These are phyloP conservation scores for Paramarasmius palmivorus DNA, from an alignment of 1,284 basidiomycete species.

Conservation along the genomic window DNA sequence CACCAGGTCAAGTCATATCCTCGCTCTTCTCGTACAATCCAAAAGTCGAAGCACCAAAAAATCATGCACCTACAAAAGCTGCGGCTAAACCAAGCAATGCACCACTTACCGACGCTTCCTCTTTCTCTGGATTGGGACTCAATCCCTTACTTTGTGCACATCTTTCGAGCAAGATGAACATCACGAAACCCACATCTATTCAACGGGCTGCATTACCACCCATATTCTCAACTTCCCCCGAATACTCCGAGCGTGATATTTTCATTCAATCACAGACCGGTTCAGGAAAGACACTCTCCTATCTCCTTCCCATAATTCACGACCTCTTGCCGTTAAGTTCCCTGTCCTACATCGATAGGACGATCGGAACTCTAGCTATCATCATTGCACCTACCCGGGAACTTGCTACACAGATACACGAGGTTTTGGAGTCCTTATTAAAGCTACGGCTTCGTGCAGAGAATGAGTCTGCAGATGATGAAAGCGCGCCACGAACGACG, in stretches of 20 bases:
- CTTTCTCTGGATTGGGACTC: conserved; percentile 76
- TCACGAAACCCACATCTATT: conserved; percentile 88
- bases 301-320: conserved; percentile 93
- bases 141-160: conserved; percentile 83
- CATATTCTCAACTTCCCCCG: conserved; percentile 52
- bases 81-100: conserved; percentile 73
- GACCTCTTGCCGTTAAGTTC: conserved; percentile 89
- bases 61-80: conserved; percentile 25
- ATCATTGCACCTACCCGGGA: conserved; percentile 96
- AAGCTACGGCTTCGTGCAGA: conserved; percentile 48
- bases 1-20: conserved; percentile 76
- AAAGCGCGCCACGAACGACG: conserved; percentile 59
- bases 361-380: conserved; percentile 92
- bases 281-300: conserved; percentile 96
- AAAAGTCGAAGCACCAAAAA: conserved; percentile 51
- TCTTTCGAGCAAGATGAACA: conserved; percentile 79
- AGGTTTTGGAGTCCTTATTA: conserved; percentile 28
- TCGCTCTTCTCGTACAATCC: conserved; percentile 89
- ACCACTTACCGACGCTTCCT: conserved; percentile 71
- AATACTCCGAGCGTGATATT: conserved; percentile 66
- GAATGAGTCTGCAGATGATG: conserved; percentile 52
- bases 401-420: conserved; percentile 93
- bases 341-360: conserved; percentile 84
- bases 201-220: conserved; percentile 83
- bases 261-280: conserved; percentile 98